These are phyloP conservation scores for Cladorrhinum sp. DNA, from an alignment of 2,329 filamentous ascomycete species.

Conservation along the genomic window DNA sequence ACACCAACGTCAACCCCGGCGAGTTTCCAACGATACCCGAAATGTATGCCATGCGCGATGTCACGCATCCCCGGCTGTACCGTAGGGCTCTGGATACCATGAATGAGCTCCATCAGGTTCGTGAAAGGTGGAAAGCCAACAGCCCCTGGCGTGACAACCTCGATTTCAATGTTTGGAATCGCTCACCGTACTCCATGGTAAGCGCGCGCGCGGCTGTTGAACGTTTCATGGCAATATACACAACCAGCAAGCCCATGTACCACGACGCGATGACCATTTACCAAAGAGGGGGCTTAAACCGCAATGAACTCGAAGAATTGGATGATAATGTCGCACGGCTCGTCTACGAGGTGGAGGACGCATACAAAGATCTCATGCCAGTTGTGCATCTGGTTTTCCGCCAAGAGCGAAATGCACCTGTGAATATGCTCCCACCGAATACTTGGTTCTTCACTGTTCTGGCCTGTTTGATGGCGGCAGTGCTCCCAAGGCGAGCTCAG, in stretches of 20 bases:
- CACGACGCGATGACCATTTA: background rate
- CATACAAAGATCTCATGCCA: background rate
- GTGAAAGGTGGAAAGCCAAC: background rate
- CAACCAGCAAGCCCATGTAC: background rate
- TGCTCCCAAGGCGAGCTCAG: background rate
- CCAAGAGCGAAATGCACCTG: background rate
- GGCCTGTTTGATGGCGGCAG: background rate
- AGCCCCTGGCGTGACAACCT: slow-evolving; percentile 2
- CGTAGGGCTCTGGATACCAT: background rate
- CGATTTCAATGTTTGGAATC: background rate
- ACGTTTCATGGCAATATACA: background rate
- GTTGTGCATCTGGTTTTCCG: background rate
- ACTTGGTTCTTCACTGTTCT: background rate
- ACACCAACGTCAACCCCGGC: background rate
- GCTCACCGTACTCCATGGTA: slow-evolving; percentile 10
- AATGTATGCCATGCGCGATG: background rate
- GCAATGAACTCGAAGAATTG: background rate
- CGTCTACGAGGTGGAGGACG: background rate
- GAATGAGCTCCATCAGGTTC: background rate
- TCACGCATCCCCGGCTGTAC: background rate
- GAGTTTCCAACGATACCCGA: background rate
- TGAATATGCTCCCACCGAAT: background rate
- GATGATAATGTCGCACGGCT: background rate
- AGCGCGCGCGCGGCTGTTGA: background rate
- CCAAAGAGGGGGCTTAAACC: background rate